Percentiles rank a stretch among this genome's conserved stretches.
Evolutionary conservation across 352 stramenopile genomes (phyloP).

Genomic region (Nothophytophthora sp.): DNA sequence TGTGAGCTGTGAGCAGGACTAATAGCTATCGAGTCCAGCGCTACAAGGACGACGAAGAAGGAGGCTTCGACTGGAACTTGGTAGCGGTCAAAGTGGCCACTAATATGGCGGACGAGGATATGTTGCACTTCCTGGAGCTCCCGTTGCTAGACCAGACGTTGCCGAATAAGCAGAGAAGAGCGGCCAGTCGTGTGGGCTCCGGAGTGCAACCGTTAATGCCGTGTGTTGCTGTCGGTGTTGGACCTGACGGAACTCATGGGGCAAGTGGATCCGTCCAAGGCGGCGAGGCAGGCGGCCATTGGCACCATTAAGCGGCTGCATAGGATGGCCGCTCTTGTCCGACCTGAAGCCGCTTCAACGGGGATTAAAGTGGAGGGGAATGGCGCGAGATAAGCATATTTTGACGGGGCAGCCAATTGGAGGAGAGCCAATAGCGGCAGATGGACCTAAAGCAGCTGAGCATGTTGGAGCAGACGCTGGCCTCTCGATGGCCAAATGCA

Average conservation of each 20-base stretch:
- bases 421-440: slow-evolving; percentile 71
- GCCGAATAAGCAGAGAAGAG: not conserved
- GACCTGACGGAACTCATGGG: slow-evolving; percentile 55
- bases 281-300: slow-evolving; percentile 66
- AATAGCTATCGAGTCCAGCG: slow-evolving; percentile 12
- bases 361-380: slow-evolving; percentile 14
- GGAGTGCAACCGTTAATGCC: slow-evolving; percentile 23
- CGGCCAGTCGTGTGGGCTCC: not conserved
- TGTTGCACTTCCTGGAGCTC: slow-evolving; percentile 79
- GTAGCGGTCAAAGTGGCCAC: slow-evolving; percentile 65
- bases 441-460: slow-evolving; percentile 76
- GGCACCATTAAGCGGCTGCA: slow-evolving; percentile 63
- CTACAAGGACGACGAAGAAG: slow-evolving; percentile 18
- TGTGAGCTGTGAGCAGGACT: slow-evolving; percentile 54
- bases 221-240: slow-evolving; percentile 54
- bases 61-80: slow-evolving; percentile 77
- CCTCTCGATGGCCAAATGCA: slow-evolving; percentile 41
- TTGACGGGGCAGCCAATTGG: slow-evolving; percentile 51
- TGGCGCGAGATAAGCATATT: slow-evolving; percentile 10
- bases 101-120: slow-evolving; percentile 74
- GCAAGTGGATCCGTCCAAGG: slow-evolving; percentile 70
- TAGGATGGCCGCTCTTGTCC: slow-evolving; percentile 25
- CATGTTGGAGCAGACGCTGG: slow-evolving; percentile 55
- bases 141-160: slow-evolving; percentile 45
- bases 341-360: not conserved